Conservation (phyloP, 768 basidiomycete genomes). For the Hydnomerulius pinastri region DNA sequence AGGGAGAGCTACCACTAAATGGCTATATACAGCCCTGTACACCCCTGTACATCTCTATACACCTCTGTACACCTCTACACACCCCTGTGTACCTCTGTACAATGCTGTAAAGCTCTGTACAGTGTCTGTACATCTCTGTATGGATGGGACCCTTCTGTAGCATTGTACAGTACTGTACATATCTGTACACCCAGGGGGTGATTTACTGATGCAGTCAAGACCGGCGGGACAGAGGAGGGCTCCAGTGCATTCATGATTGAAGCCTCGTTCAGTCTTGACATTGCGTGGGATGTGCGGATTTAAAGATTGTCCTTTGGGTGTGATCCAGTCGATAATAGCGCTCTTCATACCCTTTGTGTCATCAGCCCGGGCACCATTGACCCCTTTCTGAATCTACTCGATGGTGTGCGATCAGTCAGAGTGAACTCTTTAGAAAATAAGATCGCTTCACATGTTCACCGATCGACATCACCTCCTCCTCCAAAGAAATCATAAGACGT, state of each 20-base stretch:
- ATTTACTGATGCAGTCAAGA: conserved; percentile 16
- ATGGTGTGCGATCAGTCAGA: too few relatives aligned
- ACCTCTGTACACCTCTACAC: too few relatives aligned
- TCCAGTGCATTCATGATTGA: conserved; percentile 18
- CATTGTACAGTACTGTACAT: too few relatives aligned
- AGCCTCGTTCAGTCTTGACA: conserved; percentile 15
- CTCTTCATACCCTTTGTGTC: conserved; percentile 9
- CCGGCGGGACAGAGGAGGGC: conserved; percentile 19
- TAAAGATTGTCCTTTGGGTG: conserved; percentile 12
- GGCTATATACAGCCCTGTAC: too few relatives aligned
- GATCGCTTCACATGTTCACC: conserved; percentile 1
- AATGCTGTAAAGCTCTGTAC: too few relatives aligned
- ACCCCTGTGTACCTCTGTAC: too few relatives aligned
- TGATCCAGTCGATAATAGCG: conserved; percentile 19
- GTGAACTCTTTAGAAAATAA: too few relatives aligned
- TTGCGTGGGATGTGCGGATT: conserved; percentile 14
- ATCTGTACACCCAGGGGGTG: too few relatives aligned
- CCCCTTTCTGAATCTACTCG: conserved; percentile 2
- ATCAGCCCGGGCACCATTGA: not conserved
- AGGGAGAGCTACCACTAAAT: too few relatives aligned
- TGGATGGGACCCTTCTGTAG: too few relatives aligned
- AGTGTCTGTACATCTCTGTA: too few relatives aligned
- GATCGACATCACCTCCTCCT: not conserved
- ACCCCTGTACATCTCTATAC: too few relatives aligned
- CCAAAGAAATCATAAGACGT: not conserved